Percentiles rank a stretch among this genome's conserved stretches.
phyloP scores from a whole-genome alignment of 2,329 filamentous ascomycete species.

The Sporothrix pseudoabietina region DNA sequence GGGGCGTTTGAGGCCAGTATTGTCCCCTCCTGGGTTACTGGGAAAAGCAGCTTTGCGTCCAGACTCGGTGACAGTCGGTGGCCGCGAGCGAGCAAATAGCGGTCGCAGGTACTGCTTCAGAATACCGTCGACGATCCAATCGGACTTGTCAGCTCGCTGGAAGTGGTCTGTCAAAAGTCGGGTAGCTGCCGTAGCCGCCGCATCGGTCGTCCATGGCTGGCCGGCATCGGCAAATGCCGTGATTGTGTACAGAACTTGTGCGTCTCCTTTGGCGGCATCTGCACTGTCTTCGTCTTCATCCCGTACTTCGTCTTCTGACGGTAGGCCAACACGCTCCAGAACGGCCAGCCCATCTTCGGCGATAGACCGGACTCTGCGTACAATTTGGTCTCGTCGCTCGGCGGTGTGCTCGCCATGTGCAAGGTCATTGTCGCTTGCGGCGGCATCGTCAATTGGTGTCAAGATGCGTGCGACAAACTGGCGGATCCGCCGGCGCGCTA shows the following conservation, averaged over 20 bases:
- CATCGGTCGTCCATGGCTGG: conserved; percentile 39
- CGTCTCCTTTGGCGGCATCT: conserved; percentile 21
- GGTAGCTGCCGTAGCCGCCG: conserved; percentile 40
- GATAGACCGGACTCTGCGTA: conserved; percentile 23
- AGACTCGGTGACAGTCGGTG: conserved; percentile 56
- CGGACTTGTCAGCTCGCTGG: conserved; percentile 18
- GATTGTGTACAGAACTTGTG: conserved; percentile 41
- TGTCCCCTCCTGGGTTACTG: conserved; percentile 44
- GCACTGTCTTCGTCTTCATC: not conserved
- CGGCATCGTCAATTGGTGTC: conserved; percentile 27
- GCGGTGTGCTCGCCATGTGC: conserved; percentile 21
- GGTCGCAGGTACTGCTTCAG: conserved; percentile 66
- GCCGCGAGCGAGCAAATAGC: conserved; percentile 62
- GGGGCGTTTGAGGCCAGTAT: conserved; percentile 37
- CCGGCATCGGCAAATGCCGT: conserved; percentile 41
- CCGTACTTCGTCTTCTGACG: not conserved
- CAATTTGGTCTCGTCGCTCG: not conserved
- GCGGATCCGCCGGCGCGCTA: conserved; percentile 24
- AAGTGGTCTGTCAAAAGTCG: conserved; percentile 39
- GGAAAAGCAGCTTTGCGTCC: conserved; percentile 57
- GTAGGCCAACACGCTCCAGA: conserved; percentile 21
- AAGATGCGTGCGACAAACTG: conserved; percentile 29
- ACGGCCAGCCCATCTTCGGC: conserved; percentile 34
- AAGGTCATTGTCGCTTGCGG: conserved; percentile 5
- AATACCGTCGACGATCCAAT: conserved; percentile 57